Conservation (phyloP, 2,329 filamentous ascomycete species). For the Curvularia sp. region DNA sequence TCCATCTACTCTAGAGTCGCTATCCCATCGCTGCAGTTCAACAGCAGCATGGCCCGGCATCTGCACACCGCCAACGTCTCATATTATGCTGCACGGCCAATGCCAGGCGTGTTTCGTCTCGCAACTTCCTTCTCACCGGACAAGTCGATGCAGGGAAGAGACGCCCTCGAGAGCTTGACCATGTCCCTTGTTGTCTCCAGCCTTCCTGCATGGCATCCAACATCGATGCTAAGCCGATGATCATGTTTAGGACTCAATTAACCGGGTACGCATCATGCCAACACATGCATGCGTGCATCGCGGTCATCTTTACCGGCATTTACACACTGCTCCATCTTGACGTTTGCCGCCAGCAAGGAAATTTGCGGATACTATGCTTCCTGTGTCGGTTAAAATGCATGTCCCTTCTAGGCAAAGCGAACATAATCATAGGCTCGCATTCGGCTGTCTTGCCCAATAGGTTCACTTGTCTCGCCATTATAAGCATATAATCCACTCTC, state of each 20-base stretch:
- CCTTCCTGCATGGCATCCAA: neutral
- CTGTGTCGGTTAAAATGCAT: neutral
- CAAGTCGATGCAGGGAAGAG: neutral
- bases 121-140: conserved; percentile 3
- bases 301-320: neutral
- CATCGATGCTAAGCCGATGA: neutral
- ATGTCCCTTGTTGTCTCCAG: neutral
- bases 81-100: neutral
- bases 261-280: neutral
- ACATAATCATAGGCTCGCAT: neutral
- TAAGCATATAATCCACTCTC: neutral
- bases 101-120: conserved; percentile 1
- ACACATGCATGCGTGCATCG: neutral
- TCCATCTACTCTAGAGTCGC: neutral
- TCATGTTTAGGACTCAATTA: too few relatives aligned
- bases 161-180: neutral
- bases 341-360: neutral
- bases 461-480: neutral
- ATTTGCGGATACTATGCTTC: neutral
- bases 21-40: neutral
- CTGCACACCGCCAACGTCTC: conserved; percentile 1
- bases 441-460: conserved; percentile 1
- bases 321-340: neutral
- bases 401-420: neutral
- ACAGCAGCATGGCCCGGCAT: neutral